phyloP scores from a whole-genome alignment of 768 basidiomycete genomes.

The Botryobasidium botryosum region DNA sequence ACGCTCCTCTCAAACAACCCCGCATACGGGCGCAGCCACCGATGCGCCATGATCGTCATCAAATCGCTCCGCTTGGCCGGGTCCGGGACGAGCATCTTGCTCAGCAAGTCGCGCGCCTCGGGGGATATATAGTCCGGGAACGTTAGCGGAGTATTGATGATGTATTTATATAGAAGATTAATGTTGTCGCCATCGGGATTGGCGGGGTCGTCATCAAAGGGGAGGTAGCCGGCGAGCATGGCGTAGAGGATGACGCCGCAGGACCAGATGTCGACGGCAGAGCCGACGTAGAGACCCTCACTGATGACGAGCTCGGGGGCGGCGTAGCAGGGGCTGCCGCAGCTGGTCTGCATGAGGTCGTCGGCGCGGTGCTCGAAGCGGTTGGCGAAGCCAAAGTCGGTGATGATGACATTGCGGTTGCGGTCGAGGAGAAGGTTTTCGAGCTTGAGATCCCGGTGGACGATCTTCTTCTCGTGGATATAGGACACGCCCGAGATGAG shows the following conservation, averaged over 20 bases:
- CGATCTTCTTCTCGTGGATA: slow-evolving; percentile 97
- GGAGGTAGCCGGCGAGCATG: slow-evolving; percentile 95
- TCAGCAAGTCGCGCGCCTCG: slow-evolving; percentile 67
- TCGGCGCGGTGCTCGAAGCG: slow-evolving; percentile 83
- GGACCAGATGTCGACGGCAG: slow-evolving; percentile 95
- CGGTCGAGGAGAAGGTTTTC: slow-evolving; percentile 96
- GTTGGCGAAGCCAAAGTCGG: slow-evolving; percentile 98
- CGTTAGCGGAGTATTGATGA: slow-evolving; percentile 88
- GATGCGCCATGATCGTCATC: slow-evolving; percentile 65
- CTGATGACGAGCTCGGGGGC: slow-evolving; percentile 96
- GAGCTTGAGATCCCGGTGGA: slow-evolving; percentile 97
- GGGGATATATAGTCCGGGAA: slow-evolving; percentile 92
- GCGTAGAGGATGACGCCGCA: slow-evolving; percentile 94
- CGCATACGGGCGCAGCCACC: slow-evolving; percentile 60
- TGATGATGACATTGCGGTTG: slow-evolving; percentile 96
- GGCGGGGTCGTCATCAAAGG: slow-evolving; percentile 96
- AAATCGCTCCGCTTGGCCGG: slow-evolving; percentile 66
- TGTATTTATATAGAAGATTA: slow-evolving; percentile 95
- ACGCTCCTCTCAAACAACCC: slow-evolving; percentile 50
- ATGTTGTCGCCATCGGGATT: slow-evolving; percentile 99
- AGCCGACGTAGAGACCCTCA: slow-evolving; percentile 92
- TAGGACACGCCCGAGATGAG: slow-evolving; percentile 98
- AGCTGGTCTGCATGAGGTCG: slow-evolving; percentile 97
- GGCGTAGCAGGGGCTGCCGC: slow-evolving; percentile 95
- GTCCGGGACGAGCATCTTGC: slow-evolving; percentile 89